Conservation (phyloP, 768 basidiomycete species). For the Mycena alexandri region DNA sequence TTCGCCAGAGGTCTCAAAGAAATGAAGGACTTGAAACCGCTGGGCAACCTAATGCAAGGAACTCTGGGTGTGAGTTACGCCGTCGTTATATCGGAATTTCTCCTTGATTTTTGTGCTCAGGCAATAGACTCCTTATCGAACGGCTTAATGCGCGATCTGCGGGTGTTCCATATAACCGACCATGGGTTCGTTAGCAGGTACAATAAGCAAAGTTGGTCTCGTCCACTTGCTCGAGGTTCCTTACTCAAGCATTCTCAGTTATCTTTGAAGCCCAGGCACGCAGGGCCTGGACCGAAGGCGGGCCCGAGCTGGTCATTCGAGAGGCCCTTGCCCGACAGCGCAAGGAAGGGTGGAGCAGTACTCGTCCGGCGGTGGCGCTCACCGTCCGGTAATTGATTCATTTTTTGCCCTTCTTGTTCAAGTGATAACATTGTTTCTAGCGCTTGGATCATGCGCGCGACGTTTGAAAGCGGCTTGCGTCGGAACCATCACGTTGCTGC, state of each 20-base stretch:
- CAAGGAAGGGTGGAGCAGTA: slow-evolving; percentile 34
- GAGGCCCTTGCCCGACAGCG: slow-evolving; percentile 35
- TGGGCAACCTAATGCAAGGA: too few relatives aligned
- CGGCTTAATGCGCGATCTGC: slow-evolving; percentile 36
- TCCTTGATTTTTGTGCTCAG: slow-evolving; percentile 11
- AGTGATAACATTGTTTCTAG: slow-evolving; percentile 12
- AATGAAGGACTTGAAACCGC: slow-evolving; percentile 3
- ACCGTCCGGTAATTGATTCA: slow-evolving; percentile 35
- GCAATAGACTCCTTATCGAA: slow-evolving; percentile 32
- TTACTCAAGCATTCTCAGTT: slow-evolving; percentile 10
- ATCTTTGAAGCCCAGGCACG: slow-evolving; percentile 12
- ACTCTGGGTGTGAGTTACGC: too few relatives aligned
- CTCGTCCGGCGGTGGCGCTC: slow-evolving; percentile 33
- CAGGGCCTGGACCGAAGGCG: slow-evolving; percentile 10
- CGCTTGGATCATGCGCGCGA: slow-evolving; percentile 38
- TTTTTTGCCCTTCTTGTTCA: neutral
- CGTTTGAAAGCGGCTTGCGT: slow-evolving; percentile 1
- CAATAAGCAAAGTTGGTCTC: slow-evolving; percentile 33
- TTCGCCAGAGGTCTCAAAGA: slow-evolving; percentile 29
- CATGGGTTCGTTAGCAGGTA: slow-evolving; percentile 27
- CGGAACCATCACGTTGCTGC: slow-evolving; percentile 18
- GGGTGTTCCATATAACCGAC: slow-evolving; percentile 35
- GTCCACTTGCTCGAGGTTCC: neutral
- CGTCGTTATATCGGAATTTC: too few relatives aligned
- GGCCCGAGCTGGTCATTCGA: slow-evolving; percentile 33